phyloP scores from a whole-genome alignment of 2,329 filamentous ascomycete genomes.

The Zasmidium cellare region DNA sequence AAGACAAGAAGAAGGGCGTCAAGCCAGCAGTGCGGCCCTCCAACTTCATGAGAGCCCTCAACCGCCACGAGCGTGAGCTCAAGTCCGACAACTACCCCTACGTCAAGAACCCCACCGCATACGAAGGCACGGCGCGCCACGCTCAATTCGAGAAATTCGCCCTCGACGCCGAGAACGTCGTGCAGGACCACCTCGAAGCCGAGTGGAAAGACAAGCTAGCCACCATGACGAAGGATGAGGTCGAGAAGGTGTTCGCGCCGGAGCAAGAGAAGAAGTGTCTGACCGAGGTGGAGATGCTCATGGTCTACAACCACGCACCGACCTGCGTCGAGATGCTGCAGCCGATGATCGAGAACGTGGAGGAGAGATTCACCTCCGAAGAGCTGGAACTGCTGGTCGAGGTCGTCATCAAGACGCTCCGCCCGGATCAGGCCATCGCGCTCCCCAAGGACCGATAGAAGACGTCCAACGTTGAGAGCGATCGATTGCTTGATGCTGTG shows the following conservation, averaged over 20 bases:
- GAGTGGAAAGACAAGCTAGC: constrained; percentile 25
- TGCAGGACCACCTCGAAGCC: constrained; percentile 29
- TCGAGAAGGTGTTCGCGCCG: constrained; percentile 28
- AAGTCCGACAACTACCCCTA: constrained; percentile 31
- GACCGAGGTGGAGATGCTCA: constrained; percentile 36
- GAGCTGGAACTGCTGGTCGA: constrained; percentile 35
- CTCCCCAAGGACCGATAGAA: background rate
- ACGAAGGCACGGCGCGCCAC: constrained; percentile 25
- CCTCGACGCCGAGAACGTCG: constrained; percentile 23
- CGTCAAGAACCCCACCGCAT: constrained; percentile 28
- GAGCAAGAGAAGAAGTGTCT: constrained; percentile 34
- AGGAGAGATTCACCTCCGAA: constrained; percentile 34
- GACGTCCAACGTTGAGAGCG: background rate
- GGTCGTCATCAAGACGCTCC: constrained; percentile 19
- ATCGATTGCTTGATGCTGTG: background rate
- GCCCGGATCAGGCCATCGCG: constrained; percentile 14
- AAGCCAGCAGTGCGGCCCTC: constrained; percentile 27
- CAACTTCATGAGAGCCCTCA: constrained; percentile 33
- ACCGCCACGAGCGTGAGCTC: constrained; percentile 34
- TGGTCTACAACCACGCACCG: constrained; percentile 37
- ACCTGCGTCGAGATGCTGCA: constrained; percentile 33
- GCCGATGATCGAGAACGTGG: constrained; percentile 38
- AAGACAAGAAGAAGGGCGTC: constrained; percentile 22
- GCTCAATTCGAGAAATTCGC: constrained; percentile 25
- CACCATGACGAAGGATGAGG: constrained; percentile 26